Evolutionary conservation across 2,329 filamentous ascomycete species (phyloP), one percentile per base, ranked within the genome.

Genomic region (Fusarium graminum): DNA sequence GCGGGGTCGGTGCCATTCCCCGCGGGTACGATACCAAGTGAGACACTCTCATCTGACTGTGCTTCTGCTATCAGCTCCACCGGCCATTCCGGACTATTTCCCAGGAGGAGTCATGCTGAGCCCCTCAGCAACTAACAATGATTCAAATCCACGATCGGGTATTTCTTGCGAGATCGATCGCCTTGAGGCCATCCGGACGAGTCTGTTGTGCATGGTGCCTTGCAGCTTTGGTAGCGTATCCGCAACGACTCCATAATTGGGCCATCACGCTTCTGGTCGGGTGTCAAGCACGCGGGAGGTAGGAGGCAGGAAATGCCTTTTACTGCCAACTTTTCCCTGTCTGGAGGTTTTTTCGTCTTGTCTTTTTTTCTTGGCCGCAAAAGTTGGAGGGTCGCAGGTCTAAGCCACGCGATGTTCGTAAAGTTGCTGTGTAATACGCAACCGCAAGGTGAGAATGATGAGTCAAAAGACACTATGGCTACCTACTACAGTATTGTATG

Each of bases 11-110:
- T 50, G 38, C 34, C 45, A 36, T 32, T 47, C 39, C 50, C 65
- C 65, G 55, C 30, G 44, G n/a, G 45, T 63, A 45, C 59, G 51
- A 47, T 46, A 52, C 44, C 55, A 47, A 45, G 67, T 74, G 69
- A 75, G 74, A 75, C 74, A 74, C 41, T 63, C 61, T 69, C 73
- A 75, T 75, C 71, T 75, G 73, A 75, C 73, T 75, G 69, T 72
- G 61, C 36, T 53, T 47, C 50, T 42, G 26, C 56, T 56, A 19
- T 67, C 67, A 67, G 65, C 67, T 60, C 62, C 59, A 49, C 62
- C 63, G 60, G 63, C 68, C 60, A 63, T 53, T 44, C 53, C 64
- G 58, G 59, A 26, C 30, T 22, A 45, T 34, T 36, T 40, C 22
- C 22, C 26, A 46, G 26, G 39, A 36, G 44, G 52, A 70, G 72